Evolutionary conservation across 352 stramenopile species (phyloP).

Genomic region (Pythium guiyangense): DNA sequence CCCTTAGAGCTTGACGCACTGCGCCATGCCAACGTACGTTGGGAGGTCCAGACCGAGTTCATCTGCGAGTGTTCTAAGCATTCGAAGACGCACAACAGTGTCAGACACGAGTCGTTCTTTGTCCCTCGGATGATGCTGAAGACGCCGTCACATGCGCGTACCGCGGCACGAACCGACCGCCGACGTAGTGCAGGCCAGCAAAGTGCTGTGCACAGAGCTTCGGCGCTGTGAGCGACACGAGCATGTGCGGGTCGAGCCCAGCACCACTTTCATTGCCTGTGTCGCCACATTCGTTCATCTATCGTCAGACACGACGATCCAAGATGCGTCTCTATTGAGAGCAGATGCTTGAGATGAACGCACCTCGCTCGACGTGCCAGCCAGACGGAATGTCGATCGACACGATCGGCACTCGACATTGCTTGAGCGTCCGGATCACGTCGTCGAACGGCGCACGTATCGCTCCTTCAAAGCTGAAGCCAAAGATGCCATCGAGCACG

Average conservation of each 20-base stretch:
- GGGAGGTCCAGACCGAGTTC: conserved; percentile 65
- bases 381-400: conserved; percentile 98
- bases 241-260: conserved; percentile 88
- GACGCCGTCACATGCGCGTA: conserved; percentile 18
- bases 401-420: conserved; percentile 78
- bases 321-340: too few species aligned
- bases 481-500: conserved; percentile 99
- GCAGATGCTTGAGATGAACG: not conserved
- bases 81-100: not conserved
- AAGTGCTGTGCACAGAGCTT: conserved; percentile 93
- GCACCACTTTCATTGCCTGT: conserved; percentile 68
- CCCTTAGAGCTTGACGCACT: conserved; percentile 45
- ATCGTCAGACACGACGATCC: too few species aligned
- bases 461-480: conserved; percentile 94
- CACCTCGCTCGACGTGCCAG: conserved; percentile 94
- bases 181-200: conserved; percentile 92
- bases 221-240: conserved; percentile 96
- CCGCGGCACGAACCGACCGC: conserved; percentile 94
- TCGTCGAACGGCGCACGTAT: conserved; percentile 89
- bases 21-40: conserved; percentile 48
- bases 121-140: not conserved
- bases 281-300: not conserved
- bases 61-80: conserved; percentile 39
- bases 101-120: not conserved
- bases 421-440: conserved; percentile 73